phyloP scores from a whole-genome alignment of 1,139 yeast genomes.

The Blastobotrys indianensis region DNA sequence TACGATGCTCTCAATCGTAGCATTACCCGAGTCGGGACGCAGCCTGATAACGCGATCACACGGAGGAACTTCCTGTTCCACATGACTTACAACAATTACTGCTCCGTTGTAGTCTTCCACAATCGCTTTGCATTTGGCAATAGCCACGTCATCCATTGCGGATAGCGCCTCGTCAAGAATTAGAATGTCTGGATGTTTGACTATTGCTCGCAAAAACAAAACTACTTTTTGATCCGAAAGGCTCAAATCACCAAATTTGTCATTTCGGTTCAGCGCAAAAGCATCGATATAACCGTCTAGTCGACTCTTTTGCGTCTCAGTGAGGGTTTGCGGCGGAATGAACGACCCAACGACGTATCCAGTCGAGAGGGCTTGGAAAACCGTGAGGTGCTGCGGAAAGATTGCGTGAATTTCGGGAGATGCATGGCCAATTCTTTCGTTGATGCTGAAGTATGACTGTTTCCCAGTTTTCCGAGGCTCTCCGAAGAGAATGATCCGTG shows the following conservation, averaged over 20 bases:
- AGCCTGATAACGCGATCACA: slow-evolving; percentile 29
- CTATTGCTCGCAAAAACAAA: slow-evolving; percentile 66
- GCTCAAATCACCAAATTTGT: slow-evolving; percentile 47
- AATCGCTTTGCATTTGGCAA: slow-evolving; percentile 61
- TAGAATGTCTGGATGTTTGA: slow-evolving; percentile 69
- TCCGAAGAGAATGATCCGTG: slow-evolving; percentile 60
- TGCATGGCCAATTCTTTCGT: slow-evolving; percentile 73
- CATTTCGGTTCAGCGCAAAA: slow-evolving; percentile 35
- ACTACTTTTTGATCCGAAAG: slow-evolving; percentile 76
- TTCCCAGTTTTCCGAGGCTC: slow-evolving; percentile 68
- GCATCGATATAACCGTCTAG: slow-evolving; percentile 30
- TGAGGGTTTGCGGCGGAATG: slow-evolving; percentile 38
- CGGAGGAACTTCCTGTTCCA: slow-evolving; percentile 53
- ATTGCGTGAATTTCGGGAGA: slow-evolving; percentile 90
- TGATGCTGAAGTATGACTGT: slow-evolving; percentile 70
- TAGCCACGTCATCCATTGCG: slow-evolving; percentile 70
- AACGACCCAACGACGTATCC: slow-evolving; percentile 67
- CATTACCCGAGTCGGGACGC: background rate
- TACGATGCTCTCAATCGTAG: no score
- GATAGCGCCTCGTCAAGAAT: slow-evolving; percentile 92
- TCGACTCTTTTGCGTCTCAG: slow-evolving; percentile 33
- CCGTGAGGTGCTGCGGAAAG: slow-evolving; percentile 53
- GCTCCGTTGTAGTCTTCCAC: slow-evolving; percentile 62
- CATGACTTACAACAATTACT: slow-evolving; percentile 73
- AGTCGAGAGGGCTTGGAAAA: slow-evolving; percentile 58